Percentiles rank a stretch among this genome's conserved stretches.
These are phyloP conservation scores for Phytophthora macrochlamydospora DNA, from an alignment of 352 stramenopile genomes.

Conservation along the genomic window DNA sequence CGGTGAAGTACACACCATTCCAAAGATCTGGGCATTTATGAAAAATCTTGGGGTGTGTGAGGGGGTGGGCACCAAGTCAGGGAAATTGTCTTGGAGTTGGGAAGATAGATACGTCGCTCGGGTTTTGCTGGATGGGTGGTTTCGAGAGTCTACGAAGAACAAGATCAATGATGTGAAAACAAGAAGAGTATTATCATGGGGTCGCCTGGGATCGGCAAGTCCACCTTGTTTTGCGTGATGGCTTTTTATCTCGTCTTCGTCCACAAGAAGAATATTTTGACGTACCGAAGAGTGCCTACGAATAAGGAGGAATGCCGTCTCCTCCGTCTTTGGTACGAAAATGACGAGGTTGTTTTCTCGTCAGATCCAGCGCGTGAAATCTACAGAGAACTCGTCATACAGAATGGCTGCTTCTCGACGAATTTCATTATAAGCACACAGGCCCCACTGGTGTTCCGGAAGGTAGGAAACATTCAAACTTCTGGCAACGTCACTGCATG, in stretches of 20 bases:
- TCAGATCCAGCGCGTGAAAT: slow-evolving; percentile 1
- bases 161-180: slow-evolving; percentile 17
- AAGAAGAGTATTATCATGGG: slow-evolving; percentile 34
- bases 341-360: slow-evolving; percentile 16
- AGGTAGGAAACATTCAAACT: slow-evolving; percentile 19
- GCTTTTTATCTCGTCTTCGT: slow-evolving; percentile 35
- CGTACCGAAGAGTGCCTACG: slow-evolving; percentile 29
- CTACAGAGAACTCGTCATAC: background rate
- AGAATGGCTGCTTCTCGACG: slow-evolving; percentile 8
- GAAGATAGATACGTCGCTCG: slow-evolving; percentile 27
- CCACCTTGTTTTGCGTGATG: slow-evolving; percentile 35
- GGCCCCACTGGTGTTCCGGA: slow-evolving; percentile 3
- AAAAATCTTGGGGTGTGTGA: slow-evolving; percentile 6
- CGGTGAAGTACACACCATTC: slow-evolving; percentile 14
- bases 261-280: slow-evolving; percentile 39
- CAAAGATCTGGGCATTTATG: slow-evolving; percentile 26
- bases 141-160: slow-evolving; percentile 17
- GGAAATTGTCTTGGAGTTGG: slow-evolving; percentile 25
- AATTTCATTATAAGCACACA: background rate
- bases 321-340: slow-evolving; percentile 13
- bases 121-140: slow-evolving; percentile 17
- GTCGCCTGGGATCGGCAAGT: slow-evolving; percentile 34
- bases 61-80: slow-evolving; percentile 16
- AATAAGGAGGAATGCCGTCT: slow-evolving; percentile 8
- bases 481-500: slow-evolving; percentile 29